Percentiles rank a stretch among this genome's conserved stretches.
phyloP scores from a whole-genome alignment of 441 rosid species.

The Isatis lusitanica region DNA sequence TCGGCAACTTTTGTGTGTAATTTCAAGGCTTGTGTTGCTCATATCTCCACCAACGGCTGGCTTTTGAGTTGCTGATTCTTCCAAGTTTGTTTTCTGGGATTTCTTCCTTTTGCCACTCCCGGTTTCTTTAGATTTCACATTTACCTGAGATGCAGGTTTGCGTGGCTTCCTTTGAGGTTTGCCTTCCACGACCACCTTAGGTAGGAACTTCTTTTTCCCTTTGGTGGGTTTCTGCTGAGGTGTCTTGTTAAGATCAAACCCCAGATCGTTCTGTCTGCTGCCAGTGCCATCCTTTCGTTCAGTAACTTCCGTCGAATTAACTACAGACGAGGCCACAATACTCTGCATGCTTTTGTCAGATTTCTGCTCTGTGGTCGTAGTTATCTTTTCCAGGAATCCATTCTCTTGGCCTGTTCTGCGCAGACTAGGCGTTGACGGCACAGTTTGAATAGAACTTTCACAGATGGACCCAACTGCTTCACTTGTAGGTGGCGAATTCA shows the following conservation, averaged over 20 bases:
- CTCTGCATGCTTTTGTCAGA: slow-evolving; percentile 37
- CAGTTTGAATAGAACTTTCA: slow-evolving; percentile 37
- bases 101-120: slow-evolving; percentile 64
- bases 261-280: slow-evolving; percentile 36
- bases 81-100: slow-evolving; percentile 48
- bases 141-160: slow-evolving; percentile 43
- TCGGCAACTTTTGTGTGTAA: slow-evolving; percentile 51
- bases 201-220: slow-evolving; percentile 81
- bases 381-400: slow-evolving; percentile 32
- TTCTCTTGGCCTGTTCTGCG: slow-evolving; percentile 37
- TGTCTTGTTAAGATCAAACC: slow-evolving; percentile 72
- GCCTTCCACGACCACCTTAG: slow-evolving; percentile 75
- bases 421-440: slow-evolving; percentile 43
- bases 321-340: slow-evolving; percentile 46
- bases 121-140: slow-evolving; percentile 34
- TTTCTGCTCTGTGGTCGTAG: slow-evolving; percentile 15
- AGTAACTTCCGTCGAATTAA: slow-evolving; percentile 40
- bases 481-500: slow-evolving; percentile 49
- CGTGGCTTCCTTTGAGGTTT: slow-evolving; percentile 57
- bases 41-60: slow-evolving; percentile 18
- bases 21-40: slow-evolving; percentile 36
- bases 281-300: slow-evolving; percentile 39
- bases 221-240: slow-evolving; percentile 71
- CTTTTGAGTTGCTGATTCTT: slow-evolving; percentile 45
- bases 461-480: slow-evolving; percentile 44